phyloP scores from a whole-genome alignment of 2,329 filamentous ascomycete species.

The Paecilomyces sp. region DNA sequence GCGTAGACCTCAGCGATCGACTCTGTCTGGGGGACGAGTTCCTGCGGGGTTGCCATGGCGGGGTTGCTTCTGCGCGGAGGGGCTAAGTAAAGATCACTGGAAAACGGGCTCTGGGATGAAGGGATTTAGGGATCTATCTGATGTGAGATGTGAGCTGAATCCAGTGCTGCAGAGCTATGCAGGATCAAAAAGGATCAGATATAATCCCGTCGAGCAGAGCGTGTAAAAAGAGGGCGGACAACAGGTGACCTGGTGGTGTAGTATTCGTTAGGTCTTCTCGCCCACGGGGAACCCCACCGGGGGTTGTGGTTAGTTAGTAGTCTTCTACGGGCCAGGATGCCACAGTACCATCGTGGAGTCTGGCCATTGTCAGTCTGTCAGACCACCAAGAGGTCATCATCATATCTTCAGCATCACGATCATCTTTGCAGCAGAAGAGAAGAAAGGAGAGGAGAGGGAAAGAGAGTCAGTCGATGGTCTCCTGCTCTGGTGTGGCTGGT shows the following conservation, averaged over 20 bases:
- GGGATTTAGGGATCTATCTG: neutral
- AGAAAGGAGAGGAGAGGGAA: neutral
- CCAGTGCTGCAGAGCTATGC: neutral
- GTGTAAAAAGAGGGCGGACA: neutral
- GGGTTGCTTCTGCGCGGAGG: constrained; percentile 6
- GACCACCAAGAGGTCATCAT: neutral
- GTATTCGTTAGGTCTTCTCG: neutral
- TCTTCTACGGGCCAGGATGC: neutral
- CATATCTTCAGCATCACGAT: neutral
- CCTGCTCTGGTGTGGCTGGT: neutral
- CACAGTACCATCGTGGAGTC: neutral
- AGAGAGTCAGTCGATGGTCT: neutral
- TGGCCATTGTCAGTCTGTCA: neutral
- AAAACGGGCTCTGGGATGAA: neutral
- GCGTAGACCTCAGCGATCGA: constrained; percentile 80
- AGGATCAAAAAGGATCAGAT: neutral
- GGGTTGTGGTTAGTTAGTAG: neutral
- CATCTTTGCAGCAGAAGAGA: neutral
- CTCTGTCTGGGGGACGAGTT: constrained; percentile 63
- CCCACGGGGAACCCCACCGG: neutral
- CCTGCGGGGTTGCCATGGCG: constrained; percentile 33
- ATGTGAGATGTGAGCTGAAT: neutral
- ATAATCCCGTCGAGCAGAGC: neutral
- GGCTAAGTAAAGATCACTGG: neutral
- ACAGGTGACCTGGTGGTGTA: neutral